phyloP scores from a whole-genome alignment of 306 rosid species.

The Fagus crenata region DNA sequence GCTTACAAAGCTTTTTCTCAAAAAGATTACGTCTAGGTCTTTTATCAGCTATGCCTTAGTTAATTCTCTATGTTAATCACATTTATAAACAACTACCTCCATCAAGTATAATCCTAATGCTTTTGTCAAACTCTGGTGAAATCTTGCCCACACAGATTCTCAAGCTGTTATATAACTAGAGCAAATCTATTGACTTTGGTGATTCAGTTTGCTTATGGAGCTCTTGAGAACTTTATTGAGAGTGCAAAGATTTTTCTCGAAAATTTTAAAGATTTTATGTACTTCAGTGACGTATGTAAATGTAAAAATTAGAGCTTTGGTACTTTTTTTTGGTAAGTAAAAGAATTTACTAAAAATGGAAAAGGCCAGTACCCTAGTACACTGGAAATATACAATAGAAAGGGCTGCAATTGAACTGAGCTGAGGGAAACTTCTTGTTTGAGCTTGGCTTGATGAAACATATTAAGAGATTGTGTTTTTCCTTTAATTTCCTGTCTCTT shows the following conservation, averaged over 20 bases:
- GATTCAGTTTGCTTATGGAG: background rate
- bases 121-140: slow-evolving; percentile 3
- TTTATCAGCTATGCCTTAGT: background rate
- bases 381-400: background rate
- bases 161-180: background rate
- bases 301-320: background rate
- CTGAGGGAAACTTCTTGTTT: background rate
- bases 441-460: background rate
- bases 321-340: background rate
- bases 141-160: background rate
- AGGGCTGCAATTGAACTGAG: background rate
- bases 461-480: background rate
- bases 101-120: background rate
- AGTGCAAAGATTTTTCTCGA: background rate
- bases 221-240: background rate
- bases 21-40: background rate
- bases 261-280: background rate
- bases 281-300: background rate
- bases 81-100: no score
- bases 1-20: no score
- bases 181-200: background rate
- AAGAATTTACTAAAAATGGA: background rate
- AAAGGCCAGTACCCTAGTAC: background rate
- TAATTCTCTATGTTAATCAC: no score
- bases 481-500: background rate